phyloP scores from a whole-genome alignment of 2,329 filamentous ascomycete genomes.

The Colletotrichum camelliae region DNA sequence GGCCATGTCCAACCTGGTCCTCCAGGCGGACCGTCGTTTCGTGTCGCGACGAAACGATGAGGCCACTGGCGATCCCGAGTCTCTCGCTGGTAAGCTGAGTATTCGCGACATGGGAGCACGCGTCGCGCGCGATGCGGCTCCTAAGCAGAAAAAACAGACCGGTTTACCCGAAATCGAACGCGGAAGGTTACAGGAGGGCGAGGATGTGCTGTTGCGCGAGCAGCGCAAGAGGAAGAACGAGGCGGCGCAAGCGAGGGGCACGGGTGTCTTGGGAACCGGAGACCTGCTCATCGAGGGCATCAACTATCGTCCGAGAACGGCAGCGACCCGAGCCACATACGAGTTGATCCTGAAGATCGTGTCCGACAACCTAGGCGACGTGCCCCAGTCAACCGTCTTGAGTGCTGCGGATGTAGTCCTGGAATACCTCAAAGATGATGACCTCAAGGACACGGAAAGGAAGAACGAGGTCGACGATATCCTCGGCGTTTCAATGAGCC shows the following conservation, averaged over 20 bases:
- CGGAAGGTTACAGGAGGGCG: conserved; percentile 78
- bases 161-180: conserved; percentile 75
- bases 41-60: conserved; percentile 92
- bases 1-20: conserved; percentile 99
- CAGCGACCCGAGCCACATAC: conserved; percentile 90
- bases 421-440: conserved; percentile 93
- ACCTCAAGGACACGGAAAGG: conserved; percentile 96
- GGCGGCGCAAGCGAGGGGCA: conserved; percentile 67
- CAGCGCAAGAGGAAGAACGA: conserved; percentile 88
- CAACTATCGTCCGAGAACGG: conserved; percentile 88
- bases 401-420: conserved; percentile 93
- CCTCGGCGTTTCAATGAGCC: conserved; percentile 78
- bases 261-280: conserved; percentile 81
- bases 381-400: conserved; percentile 87
- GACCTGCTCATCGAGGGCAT: conserved; percentile 91
- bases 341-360: conserved; percentile 93
- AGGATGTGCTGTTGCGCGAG: conserved; percentile 82
- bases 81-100: conserved; percentile 89
- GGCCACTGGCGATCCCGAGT: conserved; percentile 95
- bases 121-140: conserved; percentile 78
- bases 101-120: conserved; percentile 94
- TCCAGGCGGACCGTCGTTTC: conserved; percentile 98
- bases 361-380: conserved; percentile 87
- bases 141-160: conserved; percentile 79
- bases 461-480: conserved; percentile 98